Evolutionary conservation across 2,329 filamentous ascomycete species (phyloP).

Genomic region (Cercospora zeae-maydis): DNA sequence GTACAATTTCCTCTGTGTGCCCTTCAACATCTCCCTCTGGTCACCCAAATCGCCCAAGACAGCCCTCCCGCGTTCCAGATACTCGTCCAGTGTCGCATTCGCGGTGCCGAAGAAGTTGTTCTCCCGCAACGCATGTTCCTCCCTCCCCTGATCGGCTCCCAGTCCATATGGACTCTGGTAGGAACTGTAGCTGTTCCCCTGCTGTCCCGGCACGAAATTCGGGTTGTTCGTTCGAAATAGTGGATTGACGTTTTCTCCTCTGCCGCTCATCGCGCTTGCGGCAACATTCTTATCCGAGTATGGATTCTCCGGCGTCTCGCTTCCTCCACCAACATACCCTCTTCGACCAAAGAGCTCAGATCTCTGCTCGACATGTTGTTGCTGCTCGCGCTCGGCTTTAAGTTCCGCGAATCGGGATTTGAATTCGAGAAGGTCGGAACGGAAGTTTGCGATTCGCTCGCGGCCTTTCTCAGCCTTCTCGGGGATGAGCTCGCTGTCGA

Average conservation of each 20-base stretch:
- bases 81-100: conserved; percentile 85
- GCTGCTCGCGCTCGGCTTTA: conserved; percentile 72
- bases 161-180: conserved; percentile 39
- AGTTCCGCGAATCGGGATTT: conserved; percentile 72
- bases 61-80: conserved; percentile 83
- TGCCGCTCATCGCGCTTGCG: conserved; percentile 23
- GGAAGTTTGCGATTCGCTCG: conserved; percentile 82
- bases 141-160: conserved; percentile 46
- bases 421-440: conserved; percentile 75
- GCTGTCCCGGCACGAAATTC: conserved; percentile 33
- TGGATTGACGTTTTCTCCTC: conserved; percentile 35
- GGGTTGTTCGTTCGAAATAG: conserved; percentile 38
- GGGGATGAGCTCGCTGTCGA: conserved; percentile 82
- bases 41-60: conserved; percentile 84
- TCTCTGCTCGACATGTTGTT: conserved; percentile 48
- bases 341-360: conserved; percentile 80
- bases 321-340: conserved; percentile 57
- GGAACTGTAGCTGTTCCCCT: conserved; percentile 41
- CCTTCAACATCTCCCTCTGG: conserved; percentile 92
- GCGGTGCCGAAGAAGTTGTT: conserved; percentile 82
- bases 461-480: conserved; percentile 89
- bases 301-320: conserved; percentile 82
- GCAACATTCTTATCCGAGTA: conserved; percentile 62
- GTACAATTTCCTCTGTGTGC: conserved; percentile 85
- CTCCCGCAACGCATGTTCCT: conserved; percentile 81